Base-by-base conservation (phyloP, 2,329 filamentous ascomycete species). In the Aureobasidium sp. region DNA sequence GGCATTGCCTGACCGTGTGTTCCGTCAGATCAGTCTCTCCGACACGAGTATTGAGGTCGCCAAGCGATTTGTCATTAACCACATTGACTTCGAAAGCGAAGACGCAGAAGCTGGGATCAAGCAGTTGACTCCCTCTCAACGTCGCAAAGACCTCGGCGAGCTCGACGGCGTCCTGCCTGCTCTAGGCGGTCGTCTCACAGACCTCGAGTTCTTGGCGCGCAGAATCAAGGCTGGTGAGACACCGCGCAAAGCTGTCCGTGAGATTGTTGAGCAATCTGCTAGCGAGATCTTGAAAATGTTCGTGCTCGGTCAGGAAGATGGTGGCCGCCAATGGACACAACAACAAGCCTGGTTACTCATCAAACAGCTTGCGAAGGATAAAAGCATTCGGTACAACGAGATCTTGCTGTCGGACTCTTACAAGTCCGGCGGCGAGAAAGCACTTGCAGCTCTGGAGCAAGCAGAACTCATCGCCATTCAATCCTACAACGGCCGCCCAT, bases 261-360 rank as follows among this genome's bases (percentile, higher is more conserved):
- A 96, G 66, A 97, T 99, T 65, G 88, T 96, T 60, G 87, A 90
- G 61, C 91, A 96, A 71, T 89, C 88, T 20, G 89, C 91, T 0
- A 90, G 89, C 0, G 94, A 97, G 71, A 92, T 97, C 52, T 78
- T 96, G 64, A 96, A 96, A 71, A 91, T 97, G 81, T 97, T 92
- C 76, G 84, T 99, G 34, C 79, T 95, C 3, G 70, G 80, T 47
- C 72, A 76, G 27, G 84, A 85, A 49, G 83, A 83, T 56, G 77
- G 79, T 2, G 77, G 80, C 44, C 82, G 83, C 34, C 83, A 83
- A 60, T 97, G 91, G 89, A 89, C 87, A 0, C 80, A 85, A 5
- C 87, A 94, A 70, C 94, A 97, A 77, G 93, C 91, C 0, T 97
- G 94, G 94, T 83, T 88, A 64, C 77, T 99, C 2, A 87, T 97